phyloP scores from a whole-genome alignment of 2,329 filamentous ascomycete species.

The Gaeumannomyces tritici region DNA sequence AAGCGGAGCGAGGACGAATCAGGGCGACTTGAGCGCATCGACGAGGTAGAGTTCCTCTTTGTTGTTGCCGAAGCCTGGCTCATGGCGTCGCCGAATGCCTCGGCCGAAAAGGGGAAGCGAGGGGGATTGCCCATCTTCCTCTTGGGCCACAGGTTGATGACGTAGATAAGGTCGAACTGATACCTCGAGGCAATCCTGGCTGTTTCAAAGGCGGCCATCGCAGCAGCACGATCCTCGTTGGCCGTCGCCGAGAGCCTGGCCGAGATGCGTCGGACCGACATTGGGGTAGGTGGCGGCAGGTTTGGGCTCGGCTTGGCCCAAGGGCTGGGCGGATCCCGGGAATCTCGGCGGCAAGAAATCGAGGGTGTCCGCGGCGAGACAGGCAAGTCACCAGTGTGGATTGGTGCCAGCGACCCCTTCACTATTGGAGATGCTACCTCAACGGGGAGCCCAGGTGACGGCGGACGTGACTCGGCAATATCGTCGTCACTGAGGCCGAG shows the following conservation, averaged over 20 bases:
- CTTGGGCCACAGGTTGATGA: conserved; percentile 48
- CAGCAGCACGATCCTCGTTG: conserved; percentile 20
- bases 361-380: conserved; percentile 5
- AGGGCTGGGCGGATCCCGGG: not conserved
- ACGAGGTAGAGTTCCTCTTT: not conserved
- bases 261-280: conserved; percentile 20
- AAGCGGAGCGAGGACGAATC: not conserved
- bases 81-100: not conserved
- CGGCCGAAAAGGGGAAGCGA: conserved; percentile 5
- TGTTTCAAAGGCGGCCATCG: conserved; percentile 42
- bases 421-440: not conserved
- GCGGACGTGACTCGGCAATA: conserved; percentile 34
- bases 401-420: not conserved
- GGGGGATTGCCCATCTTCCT: conserved; percentile 3
- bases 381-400: not conserved
- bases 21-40: not conserved
- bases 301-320: conserved; percentile 10
- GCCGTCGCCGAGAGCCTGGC: not conserved
- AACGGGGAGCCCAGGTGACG: not conserved
- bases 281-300: conserved; percentile 33
- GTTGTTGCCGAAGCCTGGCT: not conserved
- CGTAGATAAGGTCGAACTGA: conserved; percentile 48
- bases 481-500: conserved; percentile 46
- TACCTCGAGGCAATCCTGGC: conserved; percentile 46
- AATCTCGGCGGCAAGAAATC: conserved; percentile 1